These are phyloP conservation scores for Corymbia citriodora DNA, from an alignment of 441 rosid species.

Conservation along the genomic window DNA sequence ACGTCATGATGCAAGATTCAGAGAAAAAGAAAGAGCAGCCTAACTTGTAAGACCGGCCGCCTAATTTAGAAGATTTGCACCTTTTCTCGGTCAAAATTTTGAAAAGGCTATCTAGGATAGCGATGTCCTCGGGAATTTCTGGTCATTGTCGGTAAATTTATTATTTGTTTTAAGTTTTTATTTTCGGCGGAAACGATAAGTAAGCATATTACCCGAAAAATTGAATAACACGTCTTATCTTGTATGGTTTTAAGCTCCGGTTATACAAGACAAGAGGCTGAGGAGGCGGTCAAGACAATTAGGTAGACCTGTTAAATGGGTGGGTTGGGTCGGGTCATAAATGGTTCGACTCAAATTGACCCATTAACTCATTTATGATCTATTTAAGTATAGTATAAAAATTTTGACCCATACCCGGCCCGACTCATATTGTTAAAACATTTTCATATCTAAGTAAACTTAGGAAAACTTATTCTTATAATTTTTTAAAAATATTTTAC, in stretches of 20 bases:
- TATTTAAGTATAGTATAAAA: too few species aligned
- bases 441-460: too few species aligned
- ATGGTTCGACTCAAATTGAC: too few species aligned
- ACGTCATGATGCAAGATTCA: neutral
- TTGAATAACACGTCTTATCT: neutral
- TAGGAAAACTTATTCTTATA: too few species aligned
- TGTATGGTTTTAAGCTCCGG: fast-evolving
- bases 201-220: neutral
- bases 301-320: too few species aligned
- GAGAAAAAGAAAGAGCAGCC: neutral
- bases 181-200: neutral
- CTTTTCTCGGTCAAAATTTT: neutral
- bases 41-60: neutral
- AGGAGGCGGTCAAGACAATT: neutral
- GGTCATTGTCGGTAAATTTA: neutral
- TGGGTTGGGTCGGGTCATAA: too few species aligned
- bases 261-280: neutral
- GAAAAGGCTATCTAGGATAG: neutral
- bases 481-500: too few species aligned
- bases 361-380: too few species aligned
- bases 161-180: neutral
- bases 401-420: too few species aligned
- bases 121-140: neutral
- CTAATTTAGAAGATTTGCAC: neutral
- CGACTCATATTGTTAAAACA: too few species aligned